Evolutionary conservation across 345 rosid genomes (phyloP).

Genomic region (Chamaenerion angustifolium): DNA sequence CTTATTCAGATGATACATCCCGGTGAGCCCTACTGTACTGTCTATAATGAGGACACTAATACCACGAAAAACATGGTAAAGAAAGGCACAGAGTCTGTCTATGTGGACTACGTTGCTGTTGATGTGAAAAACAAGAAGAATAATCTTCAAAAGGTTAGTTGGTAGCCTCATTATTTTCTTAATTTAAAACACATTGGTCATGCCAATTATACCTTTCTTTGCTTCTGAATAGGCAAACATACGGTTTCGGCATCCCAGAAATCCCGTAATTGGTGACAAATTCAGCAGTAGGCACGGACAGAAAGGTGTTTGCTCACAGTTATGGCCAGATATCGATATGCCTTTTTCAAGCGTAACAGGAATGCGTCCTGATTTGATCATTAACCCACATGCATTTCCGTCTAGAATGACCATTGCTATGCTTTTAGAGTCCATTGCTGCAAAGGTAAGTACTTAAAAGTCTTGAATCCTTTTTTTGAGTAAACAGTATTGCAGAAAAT

Average conservation of each 20-base stretch:
- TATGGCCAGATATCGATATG: conserved; percentile 97
- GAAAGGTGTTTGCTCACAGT: conserved; percentile 96
- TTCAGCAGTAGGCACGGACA: conserved; percentile 99
- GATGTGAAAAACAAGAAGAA: conserved; percentile 60
- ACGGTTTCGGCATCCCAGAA: conserved; percentile 81
- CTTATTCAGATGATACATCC: conserved; percentile 54
- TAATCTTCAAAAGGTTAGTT: conserved; percentile 56
- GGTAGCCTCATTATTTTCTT: background rate
- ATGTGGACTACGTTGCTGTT: conserved; percentile 69
- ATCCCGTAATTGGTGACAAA: conserved; percentile 90
- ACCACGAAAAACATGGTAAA: conserved; percentile 20
- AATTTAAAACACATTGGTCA: too few relatives aligned
- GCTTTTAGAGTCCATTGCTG: conserved; percentile 95
- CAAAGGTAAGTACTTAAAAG: conserved; percentile 53
- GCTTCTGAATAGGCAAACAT: conserved; percentile 49
- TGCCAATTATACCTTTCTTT: background rate
- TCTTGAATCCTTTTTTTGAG: too few relatives aligned
- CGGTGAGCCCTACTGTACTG: conserved; percentile 57
- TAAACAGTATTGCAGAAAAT: background rate
- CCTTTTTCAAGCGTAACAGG: conserved; percentile 93
- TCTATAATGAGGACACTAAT: conserved; percentile 37
- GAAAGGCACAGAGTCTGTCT: conserved; percentile 65
- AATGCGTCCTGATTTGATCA: conserved; percentile 96
- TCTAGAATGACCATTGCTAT: conserved; percentile 97
- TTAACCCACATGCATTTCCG: conserved; percentile 98